phyloP scores from a whole-genome alignment of 169 alveolate genomes.

The Cryptosporidium sp. region DNA sequence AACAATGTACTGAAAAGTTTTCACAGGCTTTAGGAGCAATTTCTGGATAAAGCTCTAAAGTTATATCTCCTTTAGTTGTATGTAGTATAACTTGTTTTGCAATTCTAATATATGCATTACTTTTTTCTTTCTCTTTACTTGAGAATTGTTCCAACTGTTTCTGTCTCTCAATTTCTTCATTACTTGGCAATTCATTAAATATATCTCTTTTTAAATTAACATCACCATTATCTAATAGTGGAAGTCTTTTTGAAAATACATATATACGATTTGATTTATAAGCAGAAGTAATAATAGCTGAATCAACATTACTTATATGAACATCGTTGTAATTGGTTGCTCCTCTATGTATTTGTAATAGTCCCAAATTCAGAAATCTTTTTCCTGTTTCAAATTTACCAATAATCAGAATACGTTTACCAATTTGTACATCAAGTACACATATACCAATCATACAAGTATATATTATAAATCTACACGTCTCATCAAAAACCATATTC shows the following conservation, averaged over 20 bases:
- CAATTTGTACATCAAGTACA: conserved; percentile 79
- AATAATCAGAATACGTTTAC: conserved; percentile 76
- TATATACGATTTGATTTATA: conserved; percentile 84
- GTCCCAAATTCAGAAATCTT: conserved; percentile 38
- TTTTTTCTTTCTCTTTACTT: conserved; percentile 49
- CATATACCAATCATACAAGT: conserved; percentile 94
- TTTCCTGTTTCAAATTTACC: conserved; percentile 83
- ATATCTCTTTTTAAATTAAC: conserved; percentile 90
- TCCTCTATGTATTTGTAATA: conserved; percentile 29
- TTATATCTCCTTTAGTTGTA: conserved; percentile 98
- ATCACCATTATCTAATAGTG: conserved; percentile 78
- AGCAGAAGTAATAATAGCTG: conserved; percentile 81
- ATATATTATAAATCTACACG: conserved; percentile 91
- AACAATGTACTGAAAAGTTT: conserved; percentile 94
- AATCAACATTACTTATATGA: conserved; percentile 75
- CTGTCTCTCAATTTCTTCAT: conserved; percentile 77
- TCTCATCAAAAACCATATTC: conserved; percentile 92
- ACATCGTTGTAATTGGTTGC: background rate
- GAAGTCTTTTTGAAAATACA: conserved; percentile 84
- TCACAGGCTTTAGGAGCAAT: conserved; percentile 96
- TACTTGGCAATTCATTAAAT: conserved; percentile 90
- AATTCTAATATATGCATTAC: conserved; percentile 72
- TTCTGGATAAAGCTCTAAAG: conserved; percentile 90
- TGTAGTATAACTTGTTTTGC: conserved; percentile 93
- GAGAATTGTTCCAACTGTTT: conserved; percentile 48